A percentile compares a stretch with the other conserved stretches of the same genome.
phyloP scores from a whole-genome alignment of 176 grass and related monocot genomes.

The Carex pumila region DNA sequence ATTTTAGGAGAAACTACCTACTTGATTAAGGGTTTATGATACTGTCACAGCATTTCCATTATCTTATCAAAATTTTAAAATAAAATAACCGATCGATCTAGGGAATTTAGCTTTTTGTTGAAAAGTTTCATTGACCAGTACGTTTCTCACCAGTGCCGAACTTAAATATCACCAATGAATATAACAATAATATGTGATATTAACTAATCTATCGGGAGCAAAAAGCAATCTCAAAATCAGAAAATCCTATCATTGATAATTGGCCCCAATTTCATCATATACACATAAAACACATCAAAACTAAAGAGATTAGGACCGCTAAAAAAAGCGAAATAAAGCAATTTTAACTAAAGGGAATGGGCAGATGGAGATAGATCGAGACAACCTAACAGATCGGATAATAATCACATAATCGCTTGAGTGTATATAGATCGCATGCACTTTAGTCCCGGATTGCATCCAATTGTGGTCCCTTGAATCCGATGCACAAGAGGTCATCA shows the following conservation, averaged over 20 bases:
- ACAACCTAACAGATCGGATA: constrained; percentile 26
- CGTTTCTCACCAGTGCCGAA: not conserved
- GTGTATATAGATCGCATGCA: constrained; percentile 16
- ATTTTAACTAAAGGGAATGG: not conserved
- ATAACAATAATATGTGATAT: no score
- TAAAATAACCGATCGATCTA: no score
- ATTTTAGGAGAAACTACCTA: no score
- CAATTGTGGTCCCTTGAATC: constrained; percentile 28
- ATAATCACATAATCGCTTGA: constrained; percentile 17
- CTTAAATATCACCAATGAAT: not conserved
- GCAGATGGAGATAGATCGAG: constrained; percentile 25
- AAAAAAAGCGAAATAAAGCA: not conserved
- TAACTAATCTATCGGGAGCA: not conserved
- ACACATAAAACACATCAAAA: constrained; percentile 13
- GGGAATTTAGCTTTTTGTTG: no score
- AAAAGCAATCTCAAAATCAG: not conserved
- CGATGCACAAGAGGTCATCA: not conserved
- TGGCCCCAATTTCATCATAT: not conserved
- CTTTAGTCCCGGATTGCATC: constrained; percentile 16
- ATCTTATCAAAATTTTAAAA: no score
- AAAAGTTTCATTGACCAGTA: not conserved
- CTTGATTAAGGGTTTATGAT: no score
- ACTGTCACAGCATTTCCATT: no score
- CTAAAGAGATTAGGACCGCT: not conserved
- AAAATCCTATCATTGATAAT: not conserved